Evolutionary conservation across 169 alveolate genomes (phyloP).

Genomic region (Cytauxzoon felis): DNA sequence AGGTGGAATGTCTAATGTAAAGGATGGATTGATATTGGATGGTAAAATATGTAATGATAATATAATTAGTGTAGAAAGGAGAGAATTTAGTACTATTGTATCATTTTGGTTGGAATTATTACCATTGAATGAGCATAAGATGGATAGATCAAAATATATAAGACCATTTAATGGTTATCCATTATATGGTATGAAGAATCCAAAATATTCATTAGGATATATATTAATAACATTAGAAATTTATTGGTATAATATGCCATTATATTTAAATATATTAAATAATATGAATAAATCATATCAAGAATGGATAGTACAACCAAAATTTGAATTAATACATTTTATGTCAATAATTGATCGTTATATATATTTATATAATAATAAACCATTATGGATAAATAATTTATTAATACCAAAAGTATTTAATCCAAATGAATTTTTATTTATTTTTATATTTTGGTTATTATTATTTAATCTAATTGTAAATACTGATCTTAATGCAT

Average conservation of each 20-base stretch:
- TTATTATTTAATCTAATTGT: constrained; percentile 33
- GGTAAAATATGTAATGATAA: too few species aligned
- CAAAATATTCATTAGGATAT: constrained; percentile 66
- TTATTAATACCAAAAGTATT: constrained; percentile 22
- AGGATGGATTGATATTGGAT: too few species aligned
- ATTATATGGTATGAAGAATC: constrained; percentile 70
- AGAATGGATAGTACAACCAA: constrained; percentile 61
- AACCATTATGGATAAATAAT: constrained; percentile 47
- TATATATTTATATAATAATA: not conserved
- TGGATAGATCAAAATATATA: constrained; percentile 63
- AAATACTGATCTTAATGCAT: constrained; percentile 10
- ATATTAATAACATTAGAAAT: constrained; percentile 57
- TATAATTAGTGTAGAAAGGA: too few species aligned
- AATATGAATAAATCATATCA: constrained; percentile 49
- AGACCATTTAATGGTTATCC: constrained; percentile 71
- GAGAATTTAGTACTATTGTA: too few species aligned
- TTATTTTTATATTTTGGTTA: constrained; percentile 29
- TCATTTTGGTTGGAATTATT: constrained; percentile 40
- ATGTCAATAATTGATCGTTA: constrained; percentile 11
- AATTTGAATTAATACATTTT: constrained; percentile 65
- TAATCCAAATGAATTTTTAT: constrained; percentile 17
- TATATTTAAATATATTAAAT: constrained; percentile 51
- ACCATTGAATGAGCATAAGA: constrained; percentile 63
- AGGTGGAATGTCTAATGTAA: too few species aligned
- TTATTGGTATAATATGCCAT: constrained; percentile 46